These are phyloP conservation scores for Coleophoma eucalyptorum DNA, from an alignment of 2,329 filamentous ascomycete genomes.

Conservation along the genomic window DNA sequence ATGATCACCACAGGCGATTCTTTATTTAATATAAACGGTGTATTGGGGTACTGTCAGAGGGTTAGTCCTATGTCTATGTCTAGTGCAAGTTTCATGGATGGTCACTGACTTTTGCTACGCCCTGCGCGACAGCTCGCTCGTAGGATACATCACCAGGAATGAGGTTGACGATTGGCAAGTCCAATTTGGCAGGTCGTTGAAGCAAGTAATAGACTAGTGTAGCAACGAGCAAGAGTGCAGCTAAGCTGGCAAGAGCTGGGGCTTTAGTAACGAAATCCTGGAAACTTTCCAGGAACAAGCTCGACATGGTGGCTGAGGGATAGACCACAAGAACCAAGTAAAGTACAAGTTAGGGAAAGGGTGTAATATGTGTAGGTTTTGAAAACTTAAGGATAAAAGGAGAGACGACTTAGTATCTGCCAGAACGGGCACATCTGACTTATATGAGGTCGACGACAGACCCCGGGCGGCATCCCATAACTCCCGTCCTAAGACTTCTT, in stretches of 20 bases:
- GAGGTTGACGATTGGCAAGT: neutral
- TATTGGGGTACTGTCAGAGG: constrained; percentile 12
- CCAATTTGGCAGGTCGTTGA: neutral
- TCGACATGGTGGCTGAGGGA: too few relatives aligned
- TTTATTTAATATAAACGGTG: constrained; percentile 11
- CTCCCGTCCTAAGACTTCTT: too few relatives aligned
- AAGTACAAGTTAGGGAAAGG: too few relatives aligned
- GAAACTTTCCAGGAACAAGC: too few relatives aligned
- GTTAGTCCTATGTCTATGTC: neutral
- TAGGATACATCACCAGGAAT: neutral
- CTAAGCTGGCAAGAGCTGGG: neutral
- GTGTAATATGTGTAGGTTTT: too few relatives aligned
- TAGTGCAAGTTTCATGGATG: neutral
- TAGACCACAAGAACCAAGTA: too few relatives aligned
- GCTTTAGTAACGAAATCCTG: neutral
- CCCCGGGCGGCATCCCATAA: too few relatives aligned
- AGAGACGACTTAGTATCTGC: too few relatives aligned
- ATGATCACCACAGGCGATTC: constrained; percentile 16
- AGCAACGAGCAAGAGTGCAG: neutral
- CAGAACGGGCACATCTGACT: too few relatives aligned
- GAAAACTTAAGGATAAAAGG: too few relatives aligned
- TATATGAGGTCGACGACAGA: too few relatives aligned
- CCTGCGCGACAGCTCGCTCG: neutral
- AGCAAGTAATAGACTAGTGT: neutral
- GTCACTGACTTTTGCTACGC: neutral